Evolutionary conservation across 306 rosid genomes (phyloP).

Genomic region (Prunus persica): Prunus_persica_NCBIv2 NC_034009.1:38903501-38904000

Average conservation of each 20-base stretch:
- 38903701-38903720: conserved; percentile 92
- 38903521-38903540: background rate
- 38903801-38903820: conserved; percentile 90
- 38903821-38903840: conserved; percentile 79
- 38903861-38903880: conserved; percentile 85
- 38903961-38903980: conserved; percentile 98
- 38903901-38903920: conserved; percentile 75
- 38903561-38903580: background rate
- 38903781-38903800: conserved; percentile 92
- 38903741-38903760: conserved; percentile 75
- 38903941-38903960: conserved; percentile 76
- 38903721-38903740: conserved; percentile 75
- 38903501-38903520: background rate
- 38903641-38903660: conserved; percentile 23
- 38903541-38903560: background rate
- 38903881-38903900: conserved; percentile 73
- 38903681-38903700: conserved; percentile 97
- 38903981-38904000: conserved; percentile 84
- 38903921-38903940: conserved; percentile 63
- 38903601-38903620: conserved; percentile 18
- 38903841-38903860: conserved; percentile 94
- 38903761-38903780: conserved; percentile 63
- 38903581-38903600: background rate
- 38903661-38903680: conserved; percentile 87
- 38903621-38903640: conserved; percentile 25